Evolutionary conservation across 139 green algal genomes (phyloP).

Genomic region (Picochlorum sp.): DNA sequence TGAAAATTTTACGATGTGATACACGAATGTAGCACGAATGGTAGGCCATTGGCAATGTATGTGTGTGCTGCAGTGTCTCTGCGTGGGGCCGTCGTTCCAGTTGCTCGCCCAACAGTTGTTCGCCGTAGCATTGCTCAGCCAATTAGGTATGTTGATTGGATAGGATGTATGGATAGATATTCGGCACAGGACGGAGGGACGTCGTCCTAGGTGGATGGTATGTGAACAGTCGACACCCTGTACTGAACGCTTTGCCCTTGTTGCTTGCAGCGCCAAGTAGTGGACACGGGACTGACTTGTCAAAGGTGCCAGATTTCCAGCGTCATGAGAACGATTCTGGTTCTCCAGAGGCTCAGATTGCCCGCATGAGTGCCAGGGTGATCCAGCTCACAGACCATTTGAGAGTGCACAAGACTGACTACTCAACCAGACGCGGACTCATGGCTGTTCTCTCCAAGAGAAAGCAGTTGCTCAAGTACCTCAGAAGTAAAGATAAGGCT

Average conservation of each 20-base stretch:
- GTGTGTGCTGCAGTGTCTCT: not conserved
- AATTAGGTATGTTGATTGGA: not conserved
- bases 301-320: conserved; percentile 33
- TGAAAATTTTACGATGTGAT: not conserved
- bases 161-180: not conserved
- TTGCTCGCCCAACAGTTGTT: not conserved
- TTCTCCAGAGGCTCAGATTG: conserved; percentile 50
- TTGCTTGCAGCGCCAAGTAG: conserved; percentile 30
- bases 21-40: not conserved
- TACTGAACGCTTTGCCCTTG: too few species aligned
- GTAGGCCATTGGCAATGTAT: not conserved
- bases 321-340: conserved; percentile 33
- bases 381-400: conserved; percentile 52
- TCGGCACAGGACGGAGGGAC: too few species aligned
- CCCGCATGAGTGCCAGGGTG: conserved; percentile 39
- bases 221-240: not conserved
- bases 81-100: not conserved
- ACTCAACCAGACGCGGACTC: conserved; percentile 36
- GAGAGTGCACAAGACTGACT: conserved; percentile 52
- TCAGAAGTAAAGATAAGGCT: conserved; percentile 15
- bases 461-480: conserved; percentile 42
- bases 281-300: conserved; percentile 40
- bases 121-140: conserved; percentile 4
- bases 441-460: conserved; percentile 31
- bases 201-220: not conserved